Percentiles rank a stretch among this genome's conserved stretches.
Conservation (phyloP, 176 grass and related monocot species). For the Saccharum officinarum region DNA sequence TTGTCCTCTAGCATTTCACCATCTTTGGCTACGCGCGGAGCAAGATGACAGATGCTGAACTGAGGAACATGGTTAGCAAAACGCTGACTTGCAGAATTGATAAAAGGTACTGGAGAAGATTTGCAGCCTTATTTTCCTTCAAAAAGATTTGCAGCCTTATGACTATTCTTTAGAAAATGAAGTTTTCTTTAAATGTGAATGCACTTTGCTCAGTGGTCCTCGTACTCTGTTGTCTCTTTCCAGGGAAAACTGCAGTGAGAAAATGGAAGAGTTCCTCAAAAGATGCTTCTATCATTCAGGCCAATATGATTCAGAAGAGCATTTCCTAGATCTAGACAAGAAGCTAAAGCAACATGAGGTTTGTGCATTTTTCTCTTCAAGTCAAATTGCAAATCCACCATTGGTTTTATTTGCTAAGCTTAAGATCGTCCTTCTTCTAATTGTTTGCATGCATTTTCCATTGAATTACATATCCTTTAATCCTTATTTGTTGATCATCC, state of each 20-base stretch:
- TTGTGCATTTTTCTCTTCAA: constrained; percentile 28
- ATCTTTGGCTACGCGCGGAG: constrained; percentile 97
- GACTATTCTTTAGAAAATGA: neutral
- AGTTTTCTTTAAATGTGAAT: neutral
- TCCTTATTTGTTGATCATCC: neutral
- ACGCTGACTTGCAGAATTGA: constrained; percentile 96
- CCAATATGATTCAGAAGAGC: constrained; percentile 81
- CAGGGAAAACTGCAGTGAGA: constrained; percentile 94
- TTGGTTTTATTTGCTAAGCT: neutral
- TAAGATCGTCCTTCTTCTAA: neutral
- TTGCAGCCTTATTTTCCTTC: neutral
- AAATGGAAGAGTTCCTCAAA: constrained; percentile 94
- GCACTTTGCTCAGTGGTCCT: neutral
- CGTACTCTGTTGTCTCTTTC: constrained; percentile 30
- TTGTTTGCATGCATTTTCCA: neutral
- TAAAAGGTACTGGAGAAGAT: constrained; percentile 55
- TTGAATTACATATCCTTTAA: neutral
- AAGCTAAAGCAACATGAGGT: constrained; percentile 92
- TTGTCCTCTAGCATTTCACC: constrained; percentile 79
- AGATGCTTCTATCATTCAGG: constrained; percentile 99
- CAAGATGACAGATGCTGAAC: constrained; percentile 96
- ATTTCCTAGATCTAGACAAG: constrained; percentile 82
- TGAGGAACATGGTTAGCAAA: constrained; percentile 89
- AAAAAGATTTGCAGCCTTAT: neutral
- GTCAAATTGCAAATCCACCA: neutral